phyloP scores from a whole-genome alignment of 768 basidiomycete species.

The Mycena galopus region DNA sequence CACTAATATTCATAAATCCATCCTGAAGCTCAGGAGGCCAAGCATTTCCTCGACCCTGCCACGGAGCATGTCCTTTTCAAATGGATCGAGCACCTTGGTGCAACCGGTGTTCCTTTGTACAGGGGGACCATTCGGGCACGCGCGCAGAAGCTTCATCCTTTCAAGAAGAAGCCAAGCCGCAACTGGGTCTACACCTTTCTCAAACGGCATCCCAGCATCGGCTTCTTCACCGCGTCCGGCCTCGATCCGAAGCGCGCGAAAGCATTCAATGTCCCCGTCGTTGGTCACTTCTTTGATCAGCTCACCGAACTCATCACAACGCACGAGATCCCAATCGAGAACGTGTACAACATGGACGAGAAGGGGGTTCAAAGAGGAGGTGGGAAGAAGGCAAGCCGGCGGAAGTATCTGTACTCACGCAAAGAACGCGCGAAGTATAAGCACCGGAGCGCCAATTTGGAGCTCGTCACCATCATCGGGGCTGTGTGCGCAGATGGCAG shows the following conservation, averaged over 20 bases:
- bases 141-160: background rate
- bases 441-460: background rate
- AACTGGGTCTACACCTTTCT: background rate
- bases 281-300: background rate
- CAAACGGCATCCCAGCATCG: background rate
- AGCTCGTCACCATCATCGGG: background rate
- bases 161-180: constrained; percentile 2
- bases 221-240: background rate
- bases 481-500: background rate
- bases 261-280: background rate
- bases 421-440: background rate
- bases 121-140: background rate
- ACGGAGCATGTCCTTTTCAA: constrained; percentile 17
- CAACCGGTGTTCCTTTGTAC: background rate
- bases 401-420: background rate
- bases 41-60: constrained; percentile 1
- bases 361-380: background rate
- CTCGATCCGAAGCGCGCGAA: background rate
- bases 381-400: background rate
- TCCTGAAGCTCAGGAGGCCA: constrained; percentile 3
- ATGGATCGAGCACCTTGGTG: constrained; percentile 13
- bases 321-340: background rate
- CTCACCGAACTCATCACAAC: background rate
- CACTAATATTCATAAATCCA: constrained; percentile 6
- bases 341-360: background rate